Conservation (phyloP, 495 filamentous ascomycete genomes). For the Xylaria sp. region DNA sequence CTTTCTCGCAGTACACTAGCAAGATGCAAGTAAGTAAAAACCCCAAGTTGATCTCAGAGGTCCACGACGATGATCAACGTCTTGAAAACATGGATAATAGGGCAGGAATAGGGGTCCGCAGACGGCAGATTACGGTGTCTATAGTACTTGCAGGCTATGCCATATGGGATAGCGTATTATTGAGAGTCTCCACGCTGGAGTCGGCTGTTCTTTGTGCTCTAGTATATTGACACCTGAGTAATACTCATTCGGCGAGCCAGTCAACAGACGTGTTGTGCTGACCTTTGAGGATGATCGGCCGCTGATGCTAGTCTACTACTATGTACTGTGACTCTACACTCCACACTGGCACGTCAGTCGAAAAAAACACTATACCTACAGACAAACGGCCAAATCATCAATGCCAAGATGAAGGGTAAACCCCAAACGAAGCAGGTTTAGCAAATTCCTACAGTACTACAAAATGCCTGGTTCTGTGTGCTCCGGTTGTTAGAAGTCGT, state of each 20-base stretch:
- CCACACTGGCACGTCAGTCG: neutral
- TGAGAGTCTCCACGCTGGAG: neutral
- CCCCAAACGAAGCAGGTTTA: neutral
- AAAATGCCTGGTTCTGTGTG: neutral
- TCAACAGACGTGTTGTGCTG: neutral
- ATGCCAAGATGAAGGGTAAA: constrained; percentile 8
- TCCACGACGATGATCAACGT: neutral
- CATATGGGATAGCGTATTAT: too few species aligned
- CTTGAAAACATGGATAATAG: neutral
- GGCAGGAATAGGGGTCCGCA: neutral
- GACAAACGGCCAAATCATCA: constrained; percentile 4
- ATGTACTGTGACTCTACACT: neutral
- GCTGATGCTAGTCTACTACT: neutral
- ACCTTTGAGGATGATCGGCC: neutral
- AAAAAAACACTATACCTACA: neutral
- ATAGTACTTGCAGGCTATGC: neutral
- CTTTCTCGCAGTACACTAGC: constrained; percentile 14
- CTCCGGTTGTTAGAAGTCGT: neutral
- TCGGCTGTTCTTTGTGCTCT: neutral
- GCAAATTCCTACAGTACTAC: neutral
- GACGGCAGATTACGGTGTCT: neutral
- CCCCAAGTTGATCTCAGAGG: constrained; percentile 2
- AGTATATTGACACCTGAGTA: neutral
- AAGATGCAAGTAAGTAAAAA: constrained; percentile 10
- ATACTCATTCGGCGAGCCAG: neutral